Evolutionary conservation across 768 basidiomycete genomes (phyloP).

Genomic region (Termitomyces titanicus): DNA sequence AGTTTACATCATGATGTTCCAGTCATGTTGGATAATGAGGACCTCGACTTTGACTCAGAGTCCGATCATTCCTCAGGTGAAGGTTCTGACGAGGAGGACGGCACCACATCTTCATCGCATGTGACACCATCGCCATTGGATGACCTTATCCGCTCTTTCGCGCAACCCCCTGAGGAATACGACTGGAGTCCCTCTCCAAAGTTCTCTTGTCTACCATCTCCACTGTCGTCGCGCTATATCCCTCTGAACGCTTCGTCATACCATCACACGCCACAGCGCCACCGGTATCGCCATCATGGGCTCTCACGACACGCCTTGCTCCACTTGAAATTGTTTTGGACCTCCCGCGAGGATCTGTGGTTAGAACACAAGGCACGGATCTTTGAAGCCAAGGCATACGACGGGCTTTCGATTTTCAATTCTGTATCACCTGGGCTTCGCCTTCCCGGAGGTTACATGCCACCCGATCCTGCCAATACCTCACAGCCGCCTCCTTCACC

Average conservation of each 20-base stretch:
- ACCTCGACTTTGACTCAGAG: constrained; percentile 18
- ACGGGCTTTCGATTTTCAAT: constrained; percentile 21
- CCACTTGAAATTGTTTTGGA: constrained; percentile 64
- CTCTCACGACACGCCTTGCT: constrained; percentile 58
- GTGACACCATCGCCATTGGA: neutral
- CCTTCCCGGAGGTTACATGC: constrained; percentile 1
- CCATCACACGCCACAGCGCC: constrained; percentile 29
- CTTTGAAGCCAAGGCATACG: constrained; percentile 23
- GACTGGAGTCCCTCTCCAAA: constrained; percentile 24
- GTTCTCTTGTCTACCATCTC: constrained; percentile 36
- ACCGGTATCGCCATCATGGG: constrained; percentile 53
- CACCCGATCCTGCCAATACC: constrained; percentile 16
- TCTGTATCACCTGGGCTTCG: constrained; percentile 13
- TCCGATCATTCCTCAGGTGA: constrained; percentile 21
- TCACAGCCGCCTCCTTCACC: constrained; percentile 10
- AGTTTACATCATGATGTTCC: constrained; percentile 5
- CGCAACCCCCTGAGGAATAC: constrained; percentile 11
- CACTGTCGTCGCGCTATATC: constrained; percentile 29
- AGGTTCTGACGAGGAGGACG: constrained; percentile 18
- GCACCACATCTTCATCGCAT: constrained; percentile 11
- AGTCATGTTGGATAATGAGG: constrained; percentile 16
- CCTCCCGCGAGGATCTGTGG: constrained; percentile 50
- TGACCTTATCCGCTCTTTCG: constrained; percentile 8
- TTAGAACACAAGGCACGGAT: constrained; percentile 28
- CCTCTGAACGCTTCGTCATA: constrained; percentile 9